Conservation (phyloP, 2,329 filamentous ascomycete genomes). For the Aureobasidium mangrovei region DNA sequence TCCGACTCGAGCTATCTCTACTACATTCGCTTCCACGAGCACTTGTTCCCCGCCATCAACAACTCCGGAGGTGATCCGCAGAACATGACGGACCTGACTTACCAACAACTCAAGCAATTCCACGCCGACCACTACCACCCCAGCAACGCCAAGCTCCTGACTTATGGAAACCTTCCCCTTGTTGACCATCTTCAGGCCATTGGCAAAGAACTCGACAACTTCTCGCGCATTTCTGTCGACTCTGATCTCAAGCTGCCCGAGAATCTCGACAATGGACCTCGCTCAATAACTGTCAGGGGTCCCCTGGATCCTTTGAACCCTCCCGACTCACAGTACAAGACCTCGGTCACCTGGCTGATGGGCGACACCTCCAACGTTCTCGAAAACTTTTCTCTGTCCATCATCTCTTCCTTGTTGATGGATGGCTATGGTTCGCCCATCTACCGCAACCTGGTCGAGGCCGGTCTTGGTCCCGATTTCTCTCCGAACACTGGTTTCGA, state of each 20-base stretch:
- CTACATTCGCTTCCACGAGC: constrained; percentile 90
- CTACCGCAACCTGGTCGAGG: constrained; percentile 81
- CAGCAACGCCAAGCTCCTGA: constrained; percentile 92
- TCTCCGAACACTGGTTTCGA: constrained; percentile 93
- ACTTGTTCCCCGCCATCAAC: constrained; percentile 87
- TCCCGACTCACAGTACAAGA: constrained; percentile 82
- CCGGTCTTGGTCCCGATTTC: constrained; percentile 83
- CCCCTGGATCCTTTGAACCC: constrained; percentile 82
- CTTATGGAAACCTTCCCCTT: constrained; percentile 88
- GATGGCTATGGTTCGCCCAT: constrained; percentile 93
- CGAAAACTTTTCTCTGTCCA: constrained; percentile 77
- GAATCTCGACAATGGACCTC: constrained; percentile 56
- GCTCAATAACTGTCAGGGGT: constrained; percentile 63
- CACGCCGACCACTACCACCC: constrained; percentile 93
- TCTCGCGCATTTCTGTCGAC: constrained; percentile 62
- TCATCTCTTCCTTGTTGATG: constrained; percentile 76
- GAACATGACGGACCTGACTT: constrained; percentile 91
- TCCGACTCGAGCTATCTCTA: constrained; percentile 94
- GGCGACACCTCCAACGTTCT: constrained; percentile 73
- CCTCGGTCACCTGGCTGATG: constrained; percentile 85
- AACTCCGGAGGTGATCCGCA: constrained; percentile 95
- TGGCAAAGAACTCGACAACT: constrained; percentile 62
- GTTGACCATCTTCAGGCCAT: constrained; percentile 72
- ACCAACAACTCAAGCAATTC: constrained; percentile 79
- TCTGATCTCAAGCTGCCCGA: constrained; percentile 68